These are phyloP conservation scores for Jatropha multifida DNA, from an alignment of 441 rosid species.

Conservation along the genomic window DNA sequence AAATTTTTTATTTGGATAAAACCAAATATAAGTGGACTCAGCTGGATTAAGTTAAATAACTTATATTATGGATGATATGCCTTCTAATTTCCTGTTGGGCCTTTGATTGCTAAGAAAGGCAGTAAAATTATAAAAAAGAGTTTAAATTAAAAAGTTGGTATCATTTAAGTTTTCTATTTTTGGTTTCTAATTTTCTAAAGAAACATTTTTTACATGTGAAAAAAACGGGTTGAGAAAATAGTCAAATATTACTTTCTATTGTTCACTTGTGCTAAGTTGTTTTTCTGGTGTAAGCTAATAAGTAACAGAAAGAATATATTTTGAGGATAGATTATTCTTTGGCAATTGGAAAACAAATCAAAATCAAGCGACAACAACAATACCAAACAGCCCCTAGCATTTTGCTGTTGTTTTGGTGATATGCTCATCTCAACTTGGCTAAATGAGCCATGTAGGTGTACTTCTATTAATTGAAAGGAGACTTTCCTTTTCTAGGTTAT, in stretches of 20 bases:
- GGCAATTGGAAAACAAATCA: no score
- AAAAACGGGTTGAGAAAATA: no score
- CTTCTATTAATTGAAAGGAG: constrained; percentile 9
- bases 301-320: no score
- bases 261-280: no score
- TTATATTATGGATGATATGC: not conserved
- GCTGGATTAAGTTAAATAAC: not conserved
- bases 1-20: not conserved
- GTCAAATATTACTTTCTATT: no score
- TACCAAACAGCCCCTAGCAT: not conserved
- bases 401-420: not conserved
- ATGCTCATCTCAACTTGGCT: not conserved
- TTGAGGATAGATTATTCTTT: no score
- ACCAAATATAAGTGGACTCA: not conserved
- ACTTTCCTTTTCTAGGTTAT: not conserved
- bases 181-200: no score
- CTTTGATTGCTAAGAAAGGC: not conserved
- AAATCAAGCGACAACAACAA: no score
- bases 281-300: no score
- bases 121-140: not conserved
- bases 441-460: not conserved
- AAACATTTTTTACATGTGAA: no score
- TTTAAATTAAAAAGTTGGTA: no score
- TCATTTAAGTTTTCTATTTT: no score
- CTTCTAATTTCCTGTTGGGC: not conserved